Evolutionary conservation across 176 grass and related monocot species (phyloP), one percentile per base, ranked within the genome.

Genomic region (Olyra latifolia): DNA sequence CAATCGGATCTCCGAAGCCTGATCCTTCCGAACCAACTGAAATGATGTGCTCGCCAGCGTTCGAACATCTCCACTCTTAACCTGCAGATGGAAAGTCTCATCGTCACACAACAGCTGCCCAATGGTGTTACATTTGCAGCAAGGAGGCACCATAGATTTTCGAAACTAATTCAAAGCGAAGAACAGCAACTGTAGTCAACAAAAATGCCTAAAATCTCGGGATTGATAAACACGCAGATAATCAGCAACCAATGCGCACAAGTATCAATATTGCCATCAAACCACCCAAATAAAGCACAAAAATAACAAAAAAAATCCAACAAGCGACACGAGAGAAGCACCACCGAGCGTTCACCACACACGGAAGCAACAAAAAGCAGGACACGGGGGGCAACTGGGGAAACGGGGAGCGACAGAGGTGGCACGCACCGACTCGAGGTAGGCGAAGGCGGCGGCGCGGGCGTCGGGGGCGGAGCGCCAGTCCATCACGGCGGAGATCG

Each of bases 401-500:
- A 25, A 20, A 8, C n/a, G 38, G 25, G n/a, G 42, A 50, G 65
- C 30, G 23, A 60, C 32, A 41, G 73, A 10, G 63, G 20, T 79
- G 59, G 60, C 80, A 89, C 87, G 58, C 24, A 98, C 95, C 69
- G 92, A 94, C 86, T 98, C 95, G 74, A 98, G 84, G 72, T 93
- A 98, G 29, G 86, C 84, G 66, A 98, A 89, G 54, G 96, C 96
- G 19, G 92, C 86, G 41, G 83, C 75, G 39, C 96, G 92, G 29
- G 90, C 80, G 58, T 91, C 95, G 13, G 88, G 92, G 10, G 90
- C 70, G 11, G 92, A 98, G 65, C 88, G 81, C 96, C 92, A 95
- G 90, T 98, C 96, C 78, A 98, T 80, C 41, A 74, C 90, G 14
- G 96, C 90, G 83, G 88, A 77, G 84, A 98, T 98, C 58, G 96